Percentiles rank a stretch among this genome's conserved stretches.
Conservation (phyloP, 805 yeast genomes). For the Lachancea thermotolerans region DNA sequence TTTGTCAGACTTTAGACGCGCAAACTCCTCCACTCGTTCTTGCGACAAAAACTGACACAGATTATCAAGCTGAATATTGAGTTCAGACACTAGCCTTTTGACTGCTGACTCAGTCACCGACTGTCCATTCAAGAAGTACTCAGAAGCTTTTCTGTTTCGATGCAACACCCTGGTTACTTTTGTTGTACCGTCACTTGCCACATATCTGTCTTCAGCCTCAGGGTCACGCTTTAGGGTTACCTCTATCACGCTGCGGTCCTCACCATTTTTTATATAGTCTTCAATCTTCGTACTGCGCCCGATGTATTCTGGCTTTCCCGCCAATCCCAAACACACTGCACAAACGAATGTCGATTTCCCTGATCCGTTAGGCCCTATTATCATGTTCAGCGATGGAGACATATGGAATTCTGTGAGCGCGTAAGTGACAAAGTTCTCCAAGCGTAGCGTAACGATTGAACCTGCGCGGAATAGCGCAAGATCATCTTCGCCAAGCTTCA, state of each 20-base stretch:
- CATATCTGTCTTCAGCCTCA: conserved; percentile 23
- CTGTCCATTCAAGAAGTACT: conserved; percentile 44
- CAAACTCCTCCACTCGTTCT: conserved; percentile 90
- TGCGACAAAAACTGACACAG: conserved; percentile 93
- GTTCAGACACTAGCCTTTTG: conserved; percentile 36
- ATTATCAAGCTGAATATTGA: conserved; percentile 82
- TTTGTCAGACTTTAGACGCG: conserved; percentile 68
- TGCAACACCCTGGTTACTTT: conserved; percentile 40
- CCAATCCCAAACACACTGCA: conserved; percentile 84
- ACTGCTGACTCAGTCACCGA: conserved; percentile 40
- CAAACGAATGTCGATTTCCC: conserved; percentile 93
- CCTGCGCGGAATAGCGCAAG: conserved; percentile 37
- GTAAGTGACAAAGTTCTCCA: conserved; percentile 67
- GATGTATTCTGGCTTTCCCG: conserved; percentile 66
- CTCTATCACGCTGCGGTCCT: conserved; percentile 31
- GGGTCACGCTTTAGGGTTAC: conserved; percentile 29
- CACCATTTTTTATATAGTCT: conserved; percentile 70
- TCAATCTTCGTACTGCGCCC: conserved; percentile 58
- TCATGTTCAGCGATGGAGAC: conserved; percentile 81
- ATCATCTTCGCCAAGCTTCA: conserved; percentile 10
- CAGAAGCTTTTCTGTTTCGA: conserved; percentile 39
- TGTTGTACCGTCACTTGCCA: conserved; percentile 23
- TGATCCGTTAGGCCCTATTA: conserved; percentile 94
- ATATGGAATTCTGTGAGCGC: conserved; percentile 61
- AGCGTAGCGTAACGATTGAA: conserved; percentile 45